These are phyloP conservation scores for Neolentinus lepideus DNA, from an alignment of 1,284 basidiomycete species.

Conservation along the genomic window DNA sequence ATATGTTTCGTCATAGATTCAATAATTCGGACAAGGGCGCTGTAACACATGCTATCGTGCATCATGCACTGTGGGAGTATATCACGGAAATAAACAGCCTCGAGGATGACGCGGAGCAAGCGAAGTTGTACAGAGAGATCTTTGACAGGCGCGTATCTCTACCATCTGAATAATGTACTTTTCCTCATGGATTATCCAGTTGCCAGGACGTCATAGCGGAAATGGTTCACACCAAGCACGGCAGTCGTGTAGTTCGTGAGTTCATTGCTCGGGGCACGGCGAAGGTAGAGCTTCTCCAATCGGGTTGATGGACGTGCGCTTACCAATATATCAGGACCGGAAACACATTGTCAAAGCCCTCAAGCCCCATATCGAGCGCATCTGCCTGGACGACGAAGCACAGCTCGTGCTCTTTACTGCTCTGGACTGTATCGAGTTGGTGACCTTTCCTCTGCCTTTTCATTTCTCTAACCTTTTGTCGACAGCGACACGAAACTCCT, in stretches of 20 bases:
- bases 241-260: conserved; percentile 77
- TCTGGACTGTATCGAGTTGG: conserved; percentile 80
- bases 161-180: conserved; percentile 4
- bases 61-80: conserved; percentile 77
- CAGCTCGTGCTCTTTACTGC: conserved; percentile 85
- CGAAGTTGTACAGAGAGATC: conserved; percentile 56
- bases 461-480: conserved; percentile 6
- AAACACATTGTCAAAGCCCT: conserved; percentile 84
- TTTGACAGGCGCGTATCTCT: conserved; percentile 47
- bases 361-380: conserved; percentile 80
- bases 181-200: conserved; percentile 24
- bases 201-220: conserved; percentile 81
- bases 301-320: too few relatives aligned
- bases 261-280: conserved; percentile 76
- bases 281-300: too few relatives aligned
- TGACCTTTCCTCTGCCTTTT: conserved; percentile 8
- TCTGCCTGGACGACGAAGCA: conserved; percentile 82
- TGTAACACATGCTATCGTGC: conserved; percentile 78
- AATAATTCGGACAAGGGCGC: conserved; percentile 88
- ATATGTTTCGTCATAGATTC: conserved; percentile 41
- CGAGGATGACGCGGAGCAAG: conserved; percentile 51
- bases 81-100: conserved; percentile 44
- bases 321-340: conserved; percentile 49
- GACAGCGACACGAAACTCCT: conserved; percentile 81
- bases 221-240: conserved; percentile 89